Evolutionary conservation across 108 stramenopile genomes (phyloP), one percentile per base, ranked within the genome.

Genomic region (Cyclotella sp.): DNA sequence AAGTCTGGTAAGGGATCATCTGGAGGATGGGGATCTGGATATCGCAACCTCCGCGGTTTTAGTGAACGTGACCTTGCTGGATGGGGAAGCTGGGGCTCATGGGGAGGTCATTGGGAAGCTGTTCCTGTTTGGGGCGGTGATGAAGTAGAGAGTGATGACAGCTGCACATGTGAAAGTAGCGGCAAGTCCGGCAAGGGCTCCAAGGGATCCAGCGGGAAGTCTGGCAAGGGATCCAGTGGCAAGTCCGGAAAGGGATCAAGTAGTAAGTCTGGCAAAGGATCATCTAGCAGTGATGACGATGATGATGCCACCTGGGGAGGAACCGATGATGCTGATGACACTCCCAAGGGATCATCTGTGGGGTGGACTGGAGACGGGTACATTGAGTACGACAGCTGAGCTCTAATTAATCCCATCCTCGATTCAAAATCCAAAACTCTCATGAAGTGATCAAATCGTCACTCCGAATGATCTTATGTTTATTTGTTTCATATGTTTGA

Each of bases 331-430:
- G 8, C n/a, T n/a, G n/a, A n/a, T n/a, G n/a, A n/a, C n/a, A n/a
- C n/a, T n/a, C n/a, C n/a, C n/a, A 26, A 58, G 19, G 55, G 55
- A 26, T 27, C 10, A 3, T 34, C 15, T 2, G 29, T 0, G 10
- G 24, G 39, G 5, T 62, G 60, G 60, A 62, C 60, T 62, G 60
- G 60, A 24, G 60, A 62, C 11, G 60, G 60, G 11, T 62, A 62
- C 60, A 39, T 55, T 24, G 24, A 55, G 3, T 41, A 62, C 60
- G n/a, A 8, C 1, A 19, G 49, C 16, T 19, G n/a, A n/a, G n/a
- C n/a, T n/a, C n/a, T n/a, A n/a, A n/a, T n/a, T n/a, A n/a, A 12
- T 3, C 3, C 7, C 59, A 27, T 19, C 53, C 15, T 21, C 11
- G 44, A 54, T 60, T 29, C 27, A 29, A 9, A 29, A 11, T 30